Conservation (phyloP, 2,329 filamentous ascomycete genomes). For the Ceratocystis lukuohia region DNA sequence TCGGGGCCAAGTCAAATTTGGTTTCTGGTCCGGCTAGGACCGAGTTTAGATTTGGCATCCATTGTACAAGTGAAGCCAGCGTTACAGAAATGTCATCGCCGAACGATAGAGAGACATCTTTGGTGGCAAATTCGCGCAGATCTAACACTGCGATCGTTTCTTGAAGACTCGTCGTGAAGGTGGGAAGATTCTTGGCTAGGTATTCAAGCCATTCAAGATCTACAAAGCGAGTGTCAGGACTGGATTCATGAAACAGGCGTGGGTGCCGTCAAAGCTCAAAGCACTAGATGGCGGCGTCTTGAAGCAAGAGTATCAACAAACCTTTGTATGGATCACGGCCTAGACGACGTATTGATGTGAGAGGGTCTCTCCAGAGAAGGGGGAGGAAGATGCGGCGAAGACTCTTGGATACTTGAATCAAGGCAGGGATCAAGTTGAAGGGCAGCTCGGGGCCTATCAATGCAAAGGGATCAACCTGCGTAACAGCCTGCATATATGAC, state of each 20-base stretch:
- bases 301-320: constrained; percentile 21
- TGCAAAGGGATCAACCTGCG: constrained; percentile 35
- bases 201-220: constrained; percentile 12
- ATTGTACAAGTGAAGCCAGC: constrained; percentile 7
- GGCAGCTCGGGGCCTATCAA: constrained; percentile 35
- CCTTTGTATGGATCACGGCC: constrained; percentile 35
- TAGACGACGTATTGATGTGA: constrained; percentile 29
- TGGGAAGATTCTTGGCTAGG: constrained; percentile 4
- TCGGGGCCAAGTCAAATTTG: constrained; percentile 10
- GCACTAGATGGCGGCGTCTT: background rate
- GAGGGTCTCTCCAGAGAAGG: constrained; percentile 39
- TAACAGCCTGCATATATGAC: constrained; percentile 40
- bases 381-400: constrained; percentile 39
- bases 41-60: constrained; percentile 13
- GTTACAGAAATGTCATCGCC: background rate
- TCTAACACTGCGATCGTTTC: constrained; percentile 15
- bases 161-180: constrained; percentile 2
- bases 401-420: constrained; percentile 36
- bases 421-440: constrained; percentile 30
- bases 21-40: constrained; percentile 6
- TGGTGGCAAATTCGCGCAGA: constrained; percentile 9
- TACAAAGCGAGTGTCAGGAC: background rate
- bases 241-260: background rate
- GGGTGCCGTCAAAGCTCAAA: background rate
- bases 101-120: constrained; percentile 9